Percentiles rank a stretch among this genome's conserved stretches.
These are phyloP conservation scores for Aspergillus avenaceus DNA, from an alignment of 495 filamentous ascomycete genomes.

Conservation along the genomic window DNA sequence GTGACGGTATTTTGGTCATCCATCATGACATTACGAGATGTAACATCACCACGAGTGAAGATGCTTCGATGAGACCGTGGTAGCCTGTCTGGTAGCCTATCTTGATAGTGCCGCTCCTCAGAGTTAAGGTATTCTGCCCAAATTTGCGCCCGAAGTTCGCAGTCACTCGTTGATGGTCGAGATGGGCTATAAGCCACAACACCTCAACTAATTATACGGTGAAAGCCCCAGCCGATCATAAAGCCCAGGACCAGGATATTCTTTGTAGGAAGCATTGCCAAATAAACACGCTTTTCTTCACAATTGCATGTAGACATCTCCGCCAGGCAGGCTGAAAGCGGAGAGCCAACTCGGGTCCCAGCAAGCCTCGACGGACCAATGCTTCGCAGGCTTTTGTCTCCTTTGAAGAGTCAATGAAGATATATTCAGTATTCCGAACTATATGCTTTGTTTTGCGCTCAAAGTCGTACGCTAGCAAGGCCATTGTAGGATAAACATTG, in stretches of 20 bases:
- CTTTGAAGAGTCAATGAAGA: slow-evolving; percentile 15
- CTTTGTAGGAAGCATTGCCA: slow-evolving; percentile 18
- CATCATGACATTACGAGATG: too few species aligned
- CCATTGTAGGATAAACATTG: slow-evolving; percentile 25
- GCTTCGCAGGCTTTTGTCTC: slow-evolving; percentile 19
- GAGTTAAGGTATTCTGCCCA: too few species aligned
- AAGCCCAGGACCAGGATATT: slow-evolving; percentile 15
- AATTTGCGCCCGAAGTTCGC: too few species aligned
- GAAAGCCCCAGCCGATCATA: slow-evolving; percentile 2
- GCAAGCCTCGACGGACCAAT: slow-evolving; percentile 16
- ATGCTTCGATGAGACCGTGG: too few species aligned
- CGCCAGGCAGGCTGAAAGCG: slow-evolving; percentile 20
- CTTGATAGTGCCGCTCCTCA: too few species aligned
- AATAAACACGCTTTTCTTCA: slow-evolving; percentile 13
- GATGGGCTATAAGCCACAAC: too few species aligned
- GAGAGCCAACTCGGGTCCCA: slow-evolving; percentile 18
- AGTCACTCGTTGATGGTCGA: too few species aligned
- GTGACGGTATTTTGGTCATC: too few species aligned
- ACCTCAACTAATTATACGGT: background rate
- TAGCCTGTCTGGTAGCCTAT: too few species aligned
- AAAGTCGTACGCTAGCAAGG: slow-evolving; percentile 19
- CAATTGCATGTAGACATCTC: slow-evolving; percentile 16
- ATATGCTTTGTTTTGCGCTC: slow-evolving; percentile 19
- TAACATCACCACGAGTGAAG: too few species aligned
- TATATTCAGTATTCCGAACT: slow-evolving; percentile 11